Conservation (phyloP, 148 eudicot genomes). For the Limonium bicolor region DNA sequence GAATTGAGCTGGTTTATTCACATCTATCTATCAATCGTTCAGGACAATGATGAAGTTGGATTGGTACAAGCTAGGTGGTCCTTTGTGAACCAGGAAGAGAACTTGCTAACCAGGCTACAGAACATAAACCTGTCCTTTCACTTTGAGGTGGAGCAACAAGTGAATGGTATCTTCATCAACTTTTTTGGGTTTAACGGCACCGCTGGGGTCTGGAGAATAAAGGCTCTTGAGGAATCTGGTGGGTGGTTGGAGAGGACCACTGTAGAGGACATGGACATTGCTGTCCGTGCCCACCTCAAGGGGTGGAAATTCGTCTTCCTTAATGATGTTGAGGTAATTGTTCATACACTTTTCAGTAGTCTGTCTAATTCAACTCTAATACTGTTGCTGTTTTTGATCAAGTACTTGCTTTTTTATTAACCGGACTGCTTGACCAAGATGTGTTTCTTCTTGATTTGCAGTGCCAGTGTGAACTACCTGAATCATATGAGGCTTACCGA, state of each 20-base stretch:
- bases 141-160: conserved; percentile 99
- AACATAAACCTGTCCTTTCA: conserved; percentile 85
- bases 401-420: no score
- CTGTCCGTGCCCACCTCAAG: conserved; percentile 90
- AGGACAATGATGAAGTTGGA: conserved; percentile 89
- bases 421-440: background rate
- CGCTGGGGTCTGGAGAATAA: conserved; percentile 97
- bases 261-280: conserved; percentile 99
- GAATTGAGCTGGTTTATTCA: background rate
- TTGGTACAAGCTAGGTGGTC: conserved; percentile 98
- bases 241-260: conserved; percentile 99
- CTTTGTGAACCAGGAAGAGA: conserved; percentile 93
- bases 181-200: conserved; percentile 98
- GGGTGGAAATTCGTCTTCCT: conserved; percentile 97
- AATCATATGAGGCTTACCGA: conserved; percentile 92
- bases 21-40: conserved; percentile 1
- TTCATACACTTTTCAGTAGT: background rate
- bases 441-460: conserved; percentile 12
- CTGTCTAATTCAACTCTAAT: background rate
- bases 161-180: conserved; percentile 79
- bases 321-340: conserved; percentile 89
- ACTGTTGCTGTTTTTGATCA: background rate
- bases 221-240: conserved; percentile 88
- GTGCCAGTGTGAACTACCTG: conserved; percentile 97
- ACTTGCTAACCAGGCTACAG: conserved; percentile 81